Base-by-base conservation (phyloP, 441 rosid genomes). In the Kokia cookei region DNA sequence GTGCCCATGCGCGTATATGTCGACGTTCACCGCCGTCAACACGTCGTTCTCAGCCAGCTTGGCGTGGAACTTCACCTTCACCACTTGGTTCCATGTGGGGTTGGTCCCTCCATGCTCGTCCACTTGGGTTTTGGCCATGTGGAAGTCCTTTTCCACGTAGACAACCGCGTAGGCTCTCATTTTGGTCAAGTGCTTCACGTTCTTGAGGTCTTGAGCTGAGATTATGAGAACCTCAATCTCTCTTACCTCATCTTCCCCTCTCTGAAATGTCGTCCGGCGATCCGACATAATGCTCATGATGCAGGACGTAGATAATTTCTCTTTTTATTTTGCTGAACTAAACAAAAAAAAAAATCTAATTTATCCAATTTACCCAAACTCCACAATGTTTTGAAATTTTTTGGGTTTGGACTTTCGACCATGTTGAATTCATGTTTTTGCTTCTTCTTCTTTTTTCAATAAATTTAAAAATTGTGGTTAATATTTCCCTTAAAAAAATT, bases 31-130 rank as follows among this genome's bases (percentile, higher is more conserved):
- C 22, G 90, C 90, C 0, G 96, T 85, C 65, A 91, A 81, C 74
- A 89, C 82, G 24, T 85, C 86, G 17, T 87, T 92, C 58, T 93
- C 94, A 2, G 50, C 35, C 19, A 91, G 88, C n/a, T 91, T 91
- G 66, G 89, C 88, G 6, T 87, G 93, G 50, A 91, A 91, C 76
- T 89, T 91, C 26, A 77, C 78, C 32, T 43, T 74, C 22, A 80
- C 63, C 27, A 55, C 68, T 73, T 93, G 96, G 66, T 93, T 93
- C 98, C 98, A 91, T 0, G 93, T 89, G 19, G 98, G 98, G 76
- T 85, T 88, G 75, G 80, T 76, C 48, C 83, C 84, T 42, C 89
- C 90, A 1, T 75, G 29, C n/a, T 79, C 73, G 65, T 89, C 91
- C 35, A 90, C 86, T 2, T 93, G 82, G 1, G 94, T 87, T 26